phyloP scores from a whole-genome alignment of 441 rosid genomes.

The Iberis amara region DNA sequence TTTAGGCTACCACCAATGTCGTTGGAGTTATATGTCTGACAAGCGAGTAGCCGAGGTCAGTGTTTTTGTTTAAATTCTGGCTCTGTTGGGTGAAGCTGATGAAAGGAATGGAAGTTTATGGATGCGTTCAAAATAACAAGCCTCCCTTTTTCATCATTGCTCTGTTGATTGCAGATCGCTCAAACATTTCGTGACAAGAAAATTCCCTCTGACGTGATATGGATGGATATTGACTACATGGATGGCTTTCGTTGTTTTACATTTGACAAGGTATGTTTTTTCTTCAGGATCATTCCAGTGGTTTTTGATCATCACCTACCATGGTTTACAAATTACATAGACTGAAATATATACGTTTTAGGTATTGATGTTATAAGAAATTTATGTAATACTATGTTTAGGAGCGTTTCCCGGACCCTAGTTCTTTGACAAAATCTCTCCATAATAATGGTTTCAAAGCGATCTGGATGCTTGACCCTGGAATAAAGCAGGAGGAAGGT shows the following conservation, averaged over 20 bases:
- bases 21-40: constrained; percentile 86
- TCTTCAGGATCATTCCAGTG: constrained; percentile 6
- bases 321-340: constrained; percentile 15
- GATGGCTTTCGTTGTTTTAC: constrained; percentile 99
- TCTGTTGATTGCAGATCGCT: constrained; percentile 49
- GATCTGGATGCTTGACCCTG: constrained; percentile 97
- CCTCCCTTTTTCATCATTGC: constrained; percentile 18
- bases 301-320: constrained; percentile 2
- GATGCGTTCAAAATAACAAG: neutral
- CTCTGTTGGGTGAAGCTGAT: constrained; percentile 3
- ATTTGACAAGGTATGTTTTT: constrained; percentile 62
- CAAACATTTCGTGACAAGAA: constrained; percentile 73
- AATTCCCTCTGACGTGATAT: constrained; percentile 87
- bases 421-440: constrained; percentile 55
- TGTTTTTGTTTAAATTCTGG: constrained; percentile 14
- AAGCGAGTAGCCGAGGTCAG: constrained; percentile 75
- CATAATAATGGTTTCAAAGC: constrained; percentile 73
- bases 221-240: constrained; percentile 99
- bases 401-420: constrained; percentile 72
- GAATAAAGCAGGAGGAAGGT: constrained; percentile 76
- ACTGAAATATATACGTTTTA: neutral
- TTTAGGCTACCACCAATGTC: constrained; percentile 91
- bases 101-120: constrained; percentile 1
- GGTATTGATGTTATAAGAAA: constrained; percentile 11
- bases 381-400: constrained; percentile 29